Evolutionary conservation across 2,329 filamentous ascomycete species (phyloP).

Genomic region (Penicillium aurantiogriseum): DNA sequence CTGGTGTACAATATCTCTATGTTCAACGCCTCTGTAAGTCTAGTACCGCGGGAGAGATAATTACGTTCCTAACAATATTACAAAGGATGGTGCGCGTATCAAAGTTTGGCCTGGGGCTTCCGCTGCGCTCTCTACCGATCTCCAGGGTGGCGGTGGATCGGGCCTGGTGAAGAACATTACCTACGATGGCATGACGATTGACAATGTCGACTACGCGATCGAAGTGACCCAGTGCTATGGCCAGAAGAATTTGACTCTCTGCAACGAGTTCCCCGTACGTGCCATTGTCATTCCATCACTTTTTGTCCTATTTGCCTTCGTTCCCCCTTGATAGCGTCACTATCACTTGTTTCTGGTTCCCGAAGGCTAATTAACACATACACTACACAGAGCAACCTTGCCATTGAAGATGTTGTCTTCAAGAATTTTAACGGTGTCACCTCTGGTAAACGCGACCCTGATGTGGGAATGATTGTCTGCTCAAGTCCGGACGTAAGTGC

Average conservation of each 20-base stretch:
- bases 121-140: slow-evolving; percentile 57
- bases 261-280: slow-evolving; percentile 55
- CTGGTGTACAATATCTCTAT: slow-evolving; percentile 62
- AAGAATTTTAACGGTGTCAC: slow-evolving; percentile 58
- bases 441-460: slow-evolving; percentile 44
- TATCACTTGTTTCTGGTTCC: background rate
- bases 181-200: slow-evolving; percentile 60
- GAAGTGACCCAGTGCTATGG: slow-evolving; percentile 66
- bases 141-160: slow-evolving; percentile 64
- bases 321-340: background rate
- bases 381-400: slow-evolving; percentile 42
- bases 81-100: slow-evolving; percentile 65
- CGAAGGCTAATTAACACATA: slow-evolving; percentile 1
- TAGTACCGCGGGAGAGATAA: slow-evolving; percentile 33
- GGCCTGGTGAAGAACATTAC: slow-evolving; percentile 66
- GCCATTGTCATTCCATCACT: background rate
- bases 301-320: background rate
- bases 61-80: slow-evolving; percentile 35
- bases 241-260: slow-evolving; percentile 62
- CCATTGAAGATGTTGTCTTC: slow-evolving; percentile 56
- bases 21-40: slow-evolving; percentile 51
- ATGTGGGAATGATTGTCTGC: slow-evolving; percentile 51
- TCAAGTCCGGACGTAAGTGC: slow-evolving; percentile 49
- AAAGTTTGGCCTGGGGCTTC: slow-evolving; percentile 68
- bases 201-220: slow-evolving; percentile 65